phyloP scores from a whole-genome alignment of 306 rosid species.

The Glycine latifolia region DNA sequence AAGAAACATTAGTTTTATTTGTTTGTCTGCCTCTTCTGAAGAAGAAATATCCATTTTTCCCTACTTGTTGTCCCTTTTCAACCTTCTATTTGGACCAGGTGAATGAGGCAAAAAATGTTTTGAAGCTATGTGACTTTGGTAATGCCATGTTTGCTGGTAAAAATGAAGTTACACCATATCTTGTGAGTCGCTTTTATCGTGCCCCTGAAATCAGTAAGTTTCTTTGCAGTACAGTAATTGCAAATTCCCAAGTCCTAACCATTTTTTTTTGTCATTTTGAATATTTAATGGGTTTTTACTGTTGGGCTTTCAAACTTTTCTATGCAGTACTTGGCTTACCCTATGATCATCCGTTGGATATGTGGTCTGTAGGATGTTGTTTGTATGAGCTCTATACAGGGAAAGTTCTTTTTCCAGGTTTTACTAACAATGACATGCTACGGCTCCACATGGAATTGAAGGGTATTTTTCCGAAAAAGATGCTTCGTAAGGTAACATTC shows the following conservation, averaged over 20 bases:
- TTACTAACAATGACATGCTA: constrained; percentile 93
- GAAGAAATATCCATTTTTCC: constrained; percentile 6
- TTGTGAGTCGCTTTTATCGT: constrained; percentile 90
- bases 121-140: constrained; percentile 98
- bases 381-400: constrained; percentile 87
- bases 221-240: neutral
- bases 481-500: constrained; percentile 80
- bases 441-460: constrained; percentile 96
- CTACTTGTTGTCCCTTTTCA: neutral
- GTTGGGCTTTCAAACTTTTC: constrained; percentile 6
- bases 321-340: constrained; percentile 59
- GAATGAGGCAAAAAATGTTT: constrained; percentile 94
- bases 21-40: neutral
- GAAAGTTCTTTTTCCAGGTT: constrained; percentile 96
- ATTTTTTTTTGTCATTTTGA: neutral
- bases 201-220: constrained; percentile 93
- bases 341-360: constrained; percentile 99
- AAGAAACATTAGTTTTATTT: constrained; percentile 1
- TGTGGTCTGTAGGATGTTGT: constrained; percentile 99
- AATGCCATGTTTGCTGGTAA: constrained; percentile 99
- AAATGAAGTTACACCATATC: constrained; percentile 95
- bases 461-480: constrained; percentile 92
- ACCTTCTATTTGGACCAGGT: constrained; percentile 61
- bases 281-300: constrained; percentile 9
- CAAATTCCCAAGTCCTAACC: neutral